phyloP scores from a whole-genome alignment of 1,139 yeast genomes.

The Pneumocystis jirovecii region DNA sequence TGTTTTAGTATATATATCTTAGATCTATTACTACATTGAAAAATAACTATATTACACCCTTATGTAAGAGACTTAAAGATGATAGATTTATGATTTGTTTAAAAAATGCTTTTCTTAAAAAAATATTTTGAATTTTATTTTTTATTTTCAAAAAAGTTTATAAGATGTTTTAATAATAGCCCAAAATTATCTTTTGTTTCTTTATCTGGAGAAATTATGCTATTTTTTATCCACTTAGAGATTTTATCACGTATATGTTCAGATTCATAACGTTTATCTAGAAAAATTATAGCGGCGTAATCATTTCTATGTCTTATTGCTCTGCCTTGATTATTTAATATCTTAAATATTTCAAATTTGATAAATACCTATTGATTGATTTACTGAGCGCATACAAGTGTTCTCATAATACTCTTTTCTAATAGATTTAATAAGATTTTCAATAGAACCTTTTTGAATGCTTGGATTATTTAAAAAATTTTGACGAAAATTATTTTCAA shows the following conservation, averaged over 20 bases:
- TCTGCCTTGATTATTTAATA: conserved; percentile 25
- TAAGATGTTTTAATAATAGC: neutral
- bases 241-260: conserved; percentile 43
- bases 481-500: conserved; percentile 31
- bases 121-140: neutral
- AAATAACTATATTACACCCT: too few relatives aligned
- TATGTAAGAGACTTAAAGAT: neutral
- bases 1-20: too few relatives aligned
- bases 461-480: neutral
- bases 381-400: conserved; percentile 80
- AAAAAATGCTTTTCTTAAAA: neutral
- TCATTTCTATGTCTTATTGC: conserved; percentile 76
- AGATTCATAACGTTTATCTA: conserved; percentile 49
- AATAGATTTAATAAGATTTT: conserved; percentile 23
- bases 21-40: too few relatives aligned
- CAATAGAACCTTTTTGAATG: conserved; percentile 28
- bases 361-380: conserved; percentile 63
- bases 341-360: neutral
- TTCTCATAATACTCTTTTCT: conserved; percentile 54
- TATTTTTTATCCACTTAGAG: conserved; percentile 59
- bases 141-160: neutral
- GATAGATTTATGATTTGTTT: neutral
- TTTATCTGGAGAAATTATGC: conserved; percentile 1
- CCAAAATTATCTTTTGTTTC: neutral
- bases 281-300: conserved; percentile 56